Evolutionary conservation across 2,329 filamentous ascomycete species (phyloP).

Genomic region (Alternaria metachromatica): DNA sequence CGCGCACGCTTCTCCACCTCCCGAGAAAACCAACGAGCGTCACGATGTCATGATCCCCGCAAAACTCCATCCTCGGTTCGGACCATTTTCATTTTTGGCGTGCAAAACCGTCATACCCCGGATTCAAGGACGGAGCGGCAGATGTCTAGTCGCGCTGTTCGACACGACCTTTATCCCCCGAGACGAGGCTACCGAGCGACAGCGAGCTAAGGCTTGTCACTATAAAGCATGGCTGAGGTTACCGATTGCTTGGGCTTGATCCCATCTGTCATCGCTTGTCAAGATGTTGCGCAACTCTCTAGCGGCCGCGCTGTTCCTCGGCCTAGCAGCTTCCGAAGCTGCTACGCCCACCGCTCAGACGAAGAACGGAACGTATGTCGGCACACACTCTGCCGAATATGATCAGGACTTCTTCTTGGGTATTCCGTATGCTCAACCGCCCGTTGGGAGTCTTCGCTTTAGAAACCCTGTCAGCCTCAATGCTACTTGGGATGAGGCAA

Average conservation of each 20-base stretch:
- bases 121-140: conserved; percentile 7
- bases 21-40: background rate
- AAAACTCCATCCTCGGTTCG: conserved; percentile 3
- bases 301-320: conserved; percentile 18
- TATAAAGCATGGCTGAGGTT: conserved; percentile 14
- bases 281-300: conserved; percentile 22
- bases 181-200: background rate
- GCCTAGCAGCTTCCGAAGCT: conserved; percentile 16
- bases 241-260: background rate
- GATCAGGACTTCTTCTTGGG: conserved; percentile 56
- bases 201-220: background rate
- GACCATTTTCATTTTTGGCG: conserved; percentile 3
- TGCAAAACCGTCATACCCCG: conserved; percentile 5
- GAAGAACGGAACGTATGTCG: conserved; percentile 54
- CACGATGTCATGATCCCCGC: conserved; percentile 14
- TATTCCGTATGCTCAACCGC: conserved; percentile 56
- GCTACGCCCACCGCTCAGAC: conserved; percentile 43
- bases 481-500: conserved; percentile 44
- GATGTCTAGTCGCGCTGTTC: conserved; percentile 1
- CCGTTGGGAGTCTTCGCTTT: conserved; percentile 58
- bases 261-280: background rate
- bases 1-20: conserved; percentile 1
- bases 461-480: conserved; percentile 57
- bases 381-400: conserved; percentile 49
- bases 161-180: background rate